These are phyloP conservation scores for Naganishia kalamii DNA, from an alignment of 768 basidiomycete genomes.

Conservation along the genomic window DNA sequence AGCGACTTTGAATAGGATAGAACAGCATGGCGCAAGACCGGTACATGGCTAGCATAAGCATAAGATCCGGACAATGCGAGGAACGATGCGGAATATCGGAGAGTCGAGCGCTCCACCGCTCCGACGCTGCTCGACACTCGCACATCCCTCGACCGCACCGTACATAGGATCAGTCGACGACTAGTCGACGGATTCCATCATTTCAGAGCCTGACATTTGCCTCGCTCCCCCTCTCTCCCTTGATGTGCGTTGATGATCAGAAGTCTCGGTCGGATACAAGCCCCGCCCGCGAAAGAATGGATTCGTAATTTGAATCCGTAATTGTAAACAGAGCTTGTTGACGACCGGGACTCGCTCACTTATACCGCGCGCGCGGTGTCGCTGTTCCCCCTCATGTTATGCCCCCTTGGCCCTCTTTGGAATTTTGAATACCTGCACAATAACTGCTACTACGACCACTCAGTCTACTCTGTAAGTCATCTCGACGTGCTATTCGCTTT, in stretches of 20 bases:
- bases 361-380: background rate
- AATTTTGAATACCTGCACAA: background rate
- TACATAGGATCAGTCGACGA: background rate
- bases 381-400: background rate
- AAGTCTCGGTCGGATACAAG: background rate
- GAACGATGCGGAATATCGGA: too few species aligned
- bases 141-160: background rate
- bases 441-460: background rate
- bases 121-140: background rate
- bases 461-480: background rate
- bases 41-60: too few species aligned
- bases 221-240: background rate
- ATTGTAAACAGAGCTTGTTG: slow-evolving; percentile 5
- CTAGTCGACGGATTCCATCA: background rate
- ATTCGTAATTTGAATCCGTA: slow-evolving; percentile 16
- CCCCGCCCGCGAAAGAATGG: background rate
- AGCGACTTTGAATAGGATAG: too few species aligned
- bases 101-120: too few species aligned
- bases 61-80: too few species aligned
- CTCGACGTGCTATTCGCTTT: background rate
- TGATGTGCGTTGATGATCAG: background rate
- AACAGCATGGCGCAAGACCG: too few species aligned
- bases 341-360: slow-evolving; percentile 7
- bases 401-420: background rate
- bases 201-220: slow-evolving; percentile 4